phyloP scores from a whole-genome alignment of 2,329 filamentous ascomycete species.

The Lecanoromycetidae sp. region DNA sequence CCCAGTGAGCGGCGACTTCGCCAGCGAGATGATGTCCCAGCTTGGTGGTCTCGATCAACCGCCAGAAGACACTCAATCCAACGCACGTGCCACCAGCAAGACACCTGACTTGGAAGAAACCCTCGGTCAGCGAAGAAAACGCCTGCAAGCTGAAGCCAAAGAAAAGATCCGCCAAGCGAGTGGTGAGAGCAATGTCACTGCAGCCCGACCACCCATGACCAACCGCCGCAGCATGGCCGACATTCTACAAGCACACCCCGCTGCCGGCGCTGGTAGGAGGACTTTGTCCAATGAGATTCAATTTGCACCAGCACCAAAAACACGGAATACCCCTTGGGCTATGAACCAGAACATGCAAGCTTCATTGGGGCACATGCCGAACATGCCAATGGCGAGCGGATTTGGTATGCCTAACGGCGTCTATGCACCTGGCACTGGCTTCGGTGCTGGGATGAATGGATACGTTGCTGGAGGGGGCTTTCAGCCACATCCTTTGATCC shows the following conservation, averaged over 20 bases:
- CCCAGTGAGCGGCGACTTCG: conserved; percentile 30
- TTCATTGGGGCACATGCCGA: conserved; percentile 4
- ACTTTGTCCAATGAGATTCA: conserved; percentile 20
- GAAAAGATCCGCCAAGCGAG: conserved; percentile 9
- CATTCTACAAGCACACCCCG: conserved; percentile 43
- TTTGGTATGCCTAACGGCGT: background rate
- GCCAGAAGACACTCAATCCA: background rate
- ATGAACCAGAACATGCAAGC: conserved; percentile 13
- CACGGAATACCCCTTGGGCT: conserved; percentile 16
- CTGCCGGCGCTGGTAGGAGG: conserved; percentile 22
- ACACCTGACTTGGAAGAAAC: conserved; percentile 29
- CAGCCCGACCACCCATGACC: conserved; percentile 8
- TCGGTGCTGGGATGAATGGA: background rate
- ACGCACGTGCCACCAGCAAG: background rate
- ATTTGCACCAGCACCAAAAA: conserved; percentile 13
- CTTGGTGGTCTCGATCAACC: conserved; percentile 23
- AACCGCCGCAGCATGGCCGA: conserved; percentile 35
- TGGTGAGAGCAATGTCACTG: conserved; percentile 9
- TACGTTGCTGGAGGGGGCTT: background rate
- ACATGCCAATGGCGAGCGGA: conserved; percentile 3
- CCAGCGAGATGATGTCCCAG: conserved; percentile 32
- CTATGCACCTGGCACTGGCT: background rate
- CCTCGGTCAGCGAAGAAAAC: conserved; percentile 33
- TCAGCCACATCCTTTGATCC: conserved; percentile 6
- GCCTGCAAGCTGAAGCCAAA: conserved; percentile 31